Conservation (phyloP, 306 rosid genomes). For the Hylodesmum podocarpum region DNA sequence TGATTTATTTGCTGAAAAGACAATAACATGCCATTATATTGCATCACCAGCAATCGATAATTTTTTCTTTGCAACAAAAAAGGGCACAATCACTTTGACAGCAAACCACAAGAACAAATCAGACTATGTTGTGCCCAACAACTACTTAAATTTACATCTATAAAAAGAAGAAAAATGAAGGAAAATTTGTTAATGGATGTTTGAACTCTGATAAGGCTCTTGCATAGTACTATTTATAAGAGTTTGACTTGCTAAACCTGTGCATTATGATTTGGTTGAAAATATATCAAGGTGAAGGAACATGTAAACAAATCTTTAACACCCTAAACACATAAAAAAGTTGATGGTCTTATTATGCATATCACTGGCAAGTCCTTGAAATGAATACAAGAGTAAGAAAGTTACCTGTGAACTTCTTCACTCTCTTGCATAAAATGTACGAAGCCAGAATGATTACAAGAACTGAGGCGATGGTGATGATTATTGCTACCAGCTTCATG, state of each 20-base stretch:
- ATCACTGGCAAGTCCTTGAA: not conserved
- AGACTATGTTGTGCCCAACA: not conserved
- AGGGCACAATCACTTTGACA: not conserved
- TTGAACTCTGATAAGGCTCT: not conserved
- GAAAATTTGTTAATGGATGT: not conserved
- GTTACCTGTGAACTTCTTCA: constrained; percentile 28
- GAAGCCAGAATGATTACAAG: constrained; percentile 23
- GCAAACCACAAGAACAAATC: not conserved
- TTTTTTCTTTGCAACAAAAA: not conserved
- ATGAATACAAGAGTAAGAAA: not conserved
- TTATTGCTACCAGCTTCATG: constrained; percentile 13
- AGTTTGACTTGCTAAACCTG: not conserved
- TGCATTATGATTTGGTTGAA: not conserved
- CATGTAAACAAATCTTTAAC: not conserved
- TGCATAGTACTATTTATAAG: not conserved
- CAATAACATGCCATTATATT: not conserved
- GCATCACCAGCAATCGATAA: not conserved
- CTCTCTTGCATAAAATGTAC: constrained; percentile 20
- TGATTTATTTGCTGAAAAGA: not conserved
- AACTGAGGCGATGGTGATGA: constrained; percentile 13
- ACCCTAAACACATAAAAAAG: not conserved
- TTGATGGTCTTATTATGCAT: not conserved
- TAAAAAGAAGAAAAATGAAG: not conserved
- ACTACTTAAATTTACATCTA: not conserved
- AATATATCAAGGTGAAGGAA: not conserved